These are phyloP conservation scores for Pythium plurisporium DNA, from an alignment of 352 stramenopile species.

Conservation along the genomic window DNA sequence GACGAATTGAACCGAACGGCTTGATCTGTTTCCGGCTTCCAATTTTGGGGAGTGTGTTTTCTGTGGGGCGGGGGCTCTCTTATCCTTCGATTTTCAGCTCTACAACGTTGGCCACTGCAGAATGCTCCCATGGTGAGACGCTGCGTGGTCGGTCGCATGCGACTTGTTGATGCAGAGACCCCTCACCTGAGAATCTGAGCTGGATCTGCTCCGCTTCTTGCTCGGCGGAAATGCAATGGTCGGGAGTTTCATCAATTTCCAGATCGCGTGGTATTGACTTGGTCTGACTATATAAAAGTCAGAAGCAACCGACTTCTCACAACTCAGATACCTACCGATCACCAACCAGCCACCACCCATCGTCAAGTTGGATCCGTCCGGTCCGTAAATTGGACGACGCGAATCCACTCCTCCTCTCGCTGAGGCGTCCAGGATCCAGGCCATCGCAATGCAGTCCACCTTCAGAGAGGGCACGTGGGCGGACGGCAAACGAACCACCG, in stretches of 20 bases:
- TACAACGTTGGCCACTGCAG: neutral
- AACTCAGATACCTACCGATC: neutral
- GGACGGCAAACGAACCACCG: neutral
- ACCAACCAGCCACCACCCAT: neutral
- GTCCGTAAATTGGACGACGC: neutral
- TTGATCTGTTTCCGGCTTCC: conserved; percentile 18
- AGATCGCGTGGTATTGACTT: conserved; percentile 5
- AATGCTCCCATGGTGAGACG: neutral
- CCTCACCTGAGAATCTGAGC: too few species aligned
- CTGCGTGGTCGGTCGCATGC: too few species aligned
- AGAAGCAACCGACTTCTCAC: conserved; percentile 9
- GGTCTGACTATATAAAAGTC: conserved; percentile 13
- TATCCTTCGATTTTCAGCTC: conserved; percentile 4
- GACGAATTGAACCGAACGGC: conserved; percentile 4
- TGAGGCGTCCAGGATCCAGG: too few species aligned
- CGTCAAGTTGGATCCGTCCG: neutral
- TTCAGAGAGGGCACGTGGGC: too few species aligned
- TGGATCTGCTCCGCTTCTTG: too few species aligned
- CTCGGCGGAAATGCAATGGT: too few species aligned
- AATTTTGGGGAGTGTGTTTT: neutral
- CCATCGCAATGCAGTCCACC: too few species aligned
- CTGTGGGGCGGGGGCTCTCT: neutral
- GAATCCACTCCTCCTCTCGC: too few species aligned
- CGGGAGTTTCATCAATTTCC: too few species aligned
- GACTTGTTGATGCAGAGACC: too few species aligned